phyloP scores from a whole-genome alignment of 805 yeast species.

The Ogataea pignaliae region DNA sequence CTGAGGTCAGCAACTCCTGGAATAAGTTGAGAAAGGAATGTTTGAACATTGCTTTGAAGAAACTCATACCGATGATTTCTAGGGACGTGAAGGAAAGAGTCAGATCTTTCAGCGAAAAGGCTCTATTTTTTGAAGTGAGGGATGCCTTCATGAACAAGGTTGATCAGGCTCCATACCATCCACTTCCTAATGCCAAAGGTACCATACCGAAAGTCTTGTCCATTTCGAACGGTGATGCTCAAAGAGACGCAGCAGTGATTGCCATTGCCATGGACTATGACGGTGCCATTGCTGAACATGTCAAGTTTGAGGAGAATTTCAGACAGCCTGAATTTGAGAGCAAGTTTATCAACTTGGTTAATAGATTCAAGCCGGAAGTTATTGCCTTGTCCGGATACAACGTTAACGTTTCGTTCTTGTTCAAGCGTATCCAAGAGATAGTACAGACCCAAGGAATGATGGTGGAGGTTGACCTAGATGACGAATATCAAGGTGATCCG shows the following conservation, averaged over 20 bases:
- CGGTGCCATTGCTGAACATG: conserved; percentile 71
- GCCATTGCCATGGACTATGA: conserved; percentile 75
- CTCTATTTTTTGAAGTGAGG: conserved; percentile 67
- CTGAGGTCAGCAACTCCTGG: conserved; percentile 78
- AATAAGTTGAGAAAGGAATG: conserved; percentile 66
- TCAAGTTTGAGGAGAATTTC: conserved; percentile 75
- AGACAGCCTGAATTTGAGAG: conserved; percentile 60
- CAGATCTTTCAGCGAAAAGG: conserved; percentile 68
- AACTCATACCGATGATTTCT: conserved; percentile 61
- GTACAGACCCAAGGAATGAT: conserved; percentile 51
- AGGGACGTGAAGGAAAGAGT: conserved; percentile 79
- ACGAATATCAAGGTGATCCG: conserved; percentile 27
- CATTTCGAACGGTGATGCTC: conserved; percentile 83
- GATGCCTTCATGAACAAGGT: conserved; percentile 62
- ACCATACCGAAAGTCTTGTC: conserved; percentile 83
- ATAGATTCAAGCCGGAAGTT: conserved; percentile 76
- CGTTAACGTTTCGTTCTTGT: conserved; percentile 61
- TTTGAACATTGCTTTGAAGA: conserved; percentile 61
- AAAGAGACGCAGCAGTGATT: conserved; percentile 77
- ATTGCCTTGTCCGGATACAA: conserved; percentile 87
- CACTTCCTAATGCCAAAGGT: conserved; percentile 71
- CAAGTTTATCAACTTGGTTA: conserved; percentile 55
- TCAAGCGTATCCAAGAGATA: conserved; percentile 50
- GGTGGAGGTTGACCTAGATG: conserved; percentile 43
- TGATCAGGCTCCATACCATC: conserved; percentile 92